Evolutionary conservation across 257 asterid genomes (phyloP).

Genomic region (Cordia subcordata): DNA sequence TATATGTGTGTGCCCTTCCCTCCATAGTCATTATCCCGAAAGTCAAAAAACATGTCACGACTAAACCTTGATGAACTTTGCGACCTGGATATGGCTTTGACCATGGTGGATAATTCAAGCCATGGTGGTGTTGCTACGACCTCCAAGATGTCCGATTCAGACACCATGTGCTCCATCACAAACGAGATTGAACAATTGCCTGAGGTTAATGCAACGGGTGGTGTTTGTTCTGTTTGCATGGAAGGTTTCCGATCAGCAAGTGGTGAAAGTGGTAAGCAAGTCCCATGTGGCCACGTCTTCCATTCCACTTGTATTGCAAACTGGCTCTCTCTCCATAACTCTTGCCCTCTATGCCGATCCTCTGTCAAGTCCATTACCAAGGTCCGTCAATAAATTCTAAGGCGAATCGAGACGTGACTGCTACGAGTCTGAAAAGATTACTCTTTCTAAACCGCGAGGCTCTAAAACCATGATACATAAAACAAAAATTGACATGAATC

Average conservation of each 20-base stretch:
- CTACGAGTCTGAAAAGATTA: no score
- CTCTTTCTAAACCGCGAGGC: no score
- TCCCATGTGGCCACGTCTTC: slow-evolving; percentile 29
- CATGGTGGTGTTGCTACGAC: background rate
- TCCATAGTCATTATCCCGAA: background rate
- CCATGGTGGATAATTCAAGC: background rate
- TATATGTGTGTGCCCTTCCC: no score
- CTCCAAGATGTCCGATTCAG: background rate
- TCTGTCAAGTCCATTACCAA: background rate
- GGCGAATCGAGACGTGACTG: no score
- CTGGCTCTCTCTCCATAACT: slow-evolving; percentile 27
- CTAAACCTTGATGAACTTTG: slow-evolving; percentile 16
- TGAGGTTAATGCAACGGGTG: slow-evolving; percentile 1
- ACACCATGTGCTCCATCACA: slow-evolving; percentile 2
- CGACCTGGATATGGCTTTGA: slow-evolving; percentile 29
- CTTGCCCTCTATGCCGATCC: slow-evolving; percentile 37
- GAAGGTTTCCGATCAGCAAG: slow-evolving; percentile 20
- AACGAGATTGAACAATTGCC: slow-evolving; percentile 10
- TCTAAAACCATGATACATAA: no score
- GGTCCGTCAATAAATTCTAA: no score
- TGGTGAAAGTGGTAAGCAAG: slow-evolving; percentile 7
- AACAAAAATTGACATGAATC: no score
- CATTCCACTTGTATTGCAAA: slow-evolving; percentile 21
- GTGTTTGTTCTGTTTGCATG: slow-evolving; percentile 30
- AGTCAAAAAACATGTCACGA: background rate